These are phyloP conservation scores for Aspergillus pseudoterreus DNA, from an alignment of 2,329 filamentous ascomycete genomes.

Conservation along the genomic window DNA sequence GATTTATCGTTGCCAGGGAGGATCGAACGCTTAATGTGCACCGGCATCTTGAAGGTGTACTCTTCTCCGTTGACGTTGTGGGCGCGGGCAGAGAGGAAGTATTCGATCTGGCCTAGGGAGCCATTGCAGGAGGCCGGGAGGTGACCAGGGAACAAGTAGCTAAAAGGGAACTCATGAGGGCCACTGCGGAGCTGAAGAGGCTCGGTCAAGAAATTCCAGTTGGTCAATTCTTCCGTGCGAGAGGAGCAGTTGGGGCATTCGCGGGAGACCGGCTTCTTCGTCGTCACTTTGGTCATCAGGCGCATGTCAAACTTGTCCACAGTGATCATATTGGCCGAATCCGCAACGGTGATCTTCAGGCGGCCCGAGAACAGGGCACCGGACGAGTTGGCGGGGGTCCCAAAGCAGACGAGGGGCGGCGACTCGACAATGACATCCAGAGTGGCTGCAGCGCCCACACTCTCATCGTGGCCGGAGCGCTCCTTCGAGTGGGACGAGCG, in stretches of 20 bases:
- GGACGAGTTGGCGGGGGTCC: conserved; percentile 67
- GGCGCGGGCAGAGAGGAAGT: conserved; percentile 68
- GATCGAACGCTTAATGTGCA: conserved; percentile 77
- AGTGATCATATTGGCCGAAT: conserved; percentile 56
- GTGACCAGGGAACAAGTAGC: conserved; percentile 76
- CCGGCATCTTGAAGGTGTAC: conserved; percentile 62
- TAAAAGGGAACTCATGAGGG: conserved; percentile 80
- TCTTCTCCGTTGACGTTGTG: conserved; percentile 59
- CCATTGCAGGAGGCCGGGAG: conserved; percentile 81
- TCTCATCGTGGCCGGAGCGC: conserved; percentile 25
- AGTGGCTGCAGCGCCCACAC: conserved; percentile 44
- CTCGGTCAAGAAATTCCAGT: conserved; percentile 71
- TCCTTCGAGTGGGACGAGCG: conserved; percentile 37
- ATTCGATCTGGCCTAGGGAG: conserved; percentile 68
- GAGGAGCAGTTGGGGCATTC: conserved; percentile 75
- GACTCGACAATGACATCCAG: conserved; percentile 71
- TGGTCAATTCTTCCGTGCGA: conserved; percentile 69
- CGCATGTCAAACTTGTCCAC: conserved; percentile 70
- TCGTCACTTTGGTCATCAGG: conserved; percentile 66
- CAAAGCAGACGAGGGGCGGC: conserved; percentile 81
- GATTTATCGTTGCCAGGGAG: conserved; percentile 77
- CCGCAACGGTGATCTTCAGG: conserved; percentile 68
- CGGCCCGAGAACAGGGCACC: conserved; percentile 84
- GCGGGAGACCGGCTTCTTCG: conserved; percentile 75
- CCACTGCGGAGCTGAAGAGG: conserved; percentile 46